A percentile compares a stretch with the other conserved stretches of the same genome.
These are phyloP conservation scores for Reutealis trisperma DNA, from an alignment of 345 rosid genomes.

Conservation along the genomic window DNA sequence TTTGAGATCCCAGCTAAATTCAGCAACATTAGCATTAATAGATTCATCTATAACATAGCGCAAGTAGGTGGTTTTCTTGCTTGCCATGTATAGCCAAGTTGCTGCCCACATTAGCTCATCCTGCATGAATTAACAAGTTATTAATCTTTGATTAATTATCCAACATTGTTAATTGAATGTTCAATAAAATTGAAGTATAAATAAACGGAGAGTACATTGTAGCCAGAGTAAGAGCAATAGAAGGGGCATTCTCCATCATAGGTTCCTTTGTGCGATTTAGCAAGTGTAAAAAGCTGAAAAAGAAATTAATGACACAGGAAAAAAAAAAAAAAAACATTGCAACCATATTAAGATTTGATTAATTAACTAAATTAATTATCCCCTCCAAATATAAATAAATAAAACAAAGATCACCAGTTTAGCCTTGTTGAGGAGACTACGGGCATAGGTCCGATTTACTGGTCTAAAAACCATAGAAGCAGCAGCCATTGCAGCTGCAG, in stretches of 20 bases:
- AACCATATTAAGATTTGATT: not conserved
- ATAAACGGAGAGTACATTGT: constrained; percentile 43
- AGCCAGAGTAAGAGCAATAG: constrained; percentile 92
- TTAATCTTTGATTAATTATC: too few relatives aligned
- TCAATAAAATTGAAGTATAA: too few relatives aligned
- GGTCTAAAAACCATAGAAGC: constrained; percentile 65
- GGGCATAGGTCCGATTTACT: constrained; percentile 52
- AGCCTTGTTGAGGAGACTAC: constrained; percentile 77
- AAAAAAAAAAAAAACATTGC: too few relatives aligned
- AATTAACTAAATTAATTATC: too few relatives aligned
- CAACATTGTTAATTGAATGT: too few relatives aligned
- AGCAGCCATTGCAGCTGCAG: constrained; percentile 83
- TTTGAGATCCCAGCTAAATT: constrained; percentile 95
- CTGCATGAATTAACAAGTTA: constrained; percentile 27
- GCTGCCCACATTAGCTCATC: constrained; percentile 98
- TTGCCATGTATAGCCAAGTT: constrained; percentile 80
- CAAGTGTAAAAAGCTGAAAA: constrained; percentile 68
- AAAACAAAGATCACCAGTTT: constrained; percentile 42
- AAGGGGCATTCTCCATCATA: constrained; percentile 96
- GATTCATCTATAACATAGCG: constrained; percentile 55
- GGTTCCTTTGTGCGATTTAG: constrained; percentile 67
- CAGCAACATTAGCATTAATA: constrained; percentile 58
- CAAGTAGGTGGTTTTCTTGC: constrained; percentile 39
- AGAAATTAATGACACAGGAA: not conserved
- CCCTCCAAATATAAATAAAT: too few relatives aligned